Conservation (phyloP, 1,284 basidiomycete species). For the Ceratobasidium sp. region DNA sequence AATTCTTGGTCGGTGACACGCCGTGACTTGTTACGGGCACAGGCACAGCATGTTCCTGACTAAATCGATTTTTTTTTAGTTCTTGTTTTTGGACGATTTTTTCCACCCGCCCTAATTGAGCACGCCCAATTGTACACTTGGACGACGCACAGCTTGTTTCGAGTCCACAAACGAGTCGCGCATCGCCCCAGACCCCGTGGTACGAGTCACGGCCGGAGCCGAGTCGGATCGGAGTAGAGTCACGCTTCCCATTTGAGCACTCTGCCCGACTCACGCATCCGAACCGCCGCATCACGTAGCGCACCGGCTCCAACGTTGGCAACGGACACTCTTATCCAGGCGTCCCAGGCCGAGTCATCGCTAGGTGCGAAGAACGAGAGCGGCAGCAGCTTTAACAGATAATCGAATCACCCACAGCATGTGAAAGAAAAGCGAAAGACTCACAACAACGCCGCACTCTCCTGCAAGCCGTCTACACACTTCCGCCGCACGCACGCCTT, state of each 20-base stretch:
- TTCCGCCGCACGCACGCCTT: constrained; percentile 57
- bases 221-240: background rate
- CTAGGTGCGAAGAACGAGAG: constrained; percentile 67
- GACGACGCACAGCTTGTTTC: constrained; percentile 10
- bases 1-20: too few species aligned
- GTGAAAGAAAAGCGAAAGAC: background rate
- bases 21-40: too few species aligned
- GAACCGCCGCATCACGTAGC: constrained; percentile 10
- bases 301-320: constrained; percentile 75
- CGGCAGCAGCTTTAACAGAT: constrained; percentile 58
- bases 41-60: too few species aligned
- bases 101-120: too few species aligned
- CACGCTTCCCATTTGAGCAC: background rate
- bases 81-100: too few species aligned
- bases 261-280: constrained; percentile 26
- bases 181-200: constrained; percentile 1
- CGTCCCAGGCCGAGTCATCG: constrained; percentile 53
- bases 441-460: constrained; percentile 65
- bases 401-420: background rate
- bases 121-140: background rate
- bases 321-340: constrained; percentile 79
- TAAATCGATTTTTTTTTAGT: too few species aligned
- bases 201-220: background rate
- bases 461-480: constrained; percentile 67
- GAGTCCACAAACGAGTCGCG: background rate